Percentiles rank a stretch among this genome's conserved stretches.
These are phyloP conservation scores for Populus alba DNA, from an alignment of 345 rosid species.

Conservation along the genomic window DNA sequence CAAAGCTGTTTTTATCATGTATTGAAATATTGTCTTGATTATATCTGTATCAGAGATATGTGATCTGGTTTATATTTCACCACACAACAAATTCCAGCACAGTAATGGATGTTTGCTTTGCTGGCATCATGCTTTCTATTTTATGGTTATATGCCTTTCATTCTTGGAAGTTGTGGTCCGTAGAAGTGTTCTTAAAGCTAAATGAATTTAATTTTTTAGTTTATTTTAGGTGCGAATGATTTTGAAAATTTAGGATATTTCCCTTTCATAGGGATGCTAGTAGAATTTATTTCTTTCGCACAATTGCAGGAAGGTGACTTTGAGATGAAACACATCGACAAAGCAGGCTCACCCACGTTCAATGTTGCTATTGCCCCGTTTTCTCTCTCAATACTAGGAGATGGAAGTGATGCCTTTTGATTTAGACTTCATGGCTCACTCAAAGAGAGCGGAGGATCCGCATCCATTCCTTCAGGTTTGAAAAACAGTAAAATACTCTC, in stretches of 20 bases:
- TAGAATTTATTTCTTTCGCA: neutral
- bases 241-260: neutral
- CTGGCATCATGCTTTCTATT: no score
- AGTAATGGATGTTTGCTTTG: neutral
- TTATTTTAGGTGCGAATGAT: neutral
- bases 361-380: constrained; percentile 68
- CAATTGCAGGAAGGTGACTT: constrained; percentile 70
- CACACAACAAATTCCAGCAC: neutral
- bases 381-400: constrained; percentile 55
- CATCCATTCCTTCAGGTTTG: constrained; percentile 4
- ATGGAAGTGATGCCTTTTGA: constrained; percentile 45
- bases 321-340: constrained; percentile 73
- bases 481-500: neutral
- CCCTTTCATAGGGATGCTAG: neutral
- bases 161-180: neutral
- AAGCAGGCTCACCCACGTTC: constrained; percentile 47
- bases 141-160: neutral
- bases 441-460: neutral
- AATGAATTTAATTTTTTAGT: neutral
- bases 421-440: neutral
- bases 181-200: neutral
- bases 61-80: neutral
- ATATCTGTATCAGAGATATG: neutral
- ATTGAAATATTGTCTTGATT: neutral
- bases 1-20: neutral